A percentile compares a stretch with the other conserved stretches of the same genome.
Evolutionary conservation across 495 filamentous ascomycete species (phyloP).

Genomic region (Filosporella fistucella): DNA sequence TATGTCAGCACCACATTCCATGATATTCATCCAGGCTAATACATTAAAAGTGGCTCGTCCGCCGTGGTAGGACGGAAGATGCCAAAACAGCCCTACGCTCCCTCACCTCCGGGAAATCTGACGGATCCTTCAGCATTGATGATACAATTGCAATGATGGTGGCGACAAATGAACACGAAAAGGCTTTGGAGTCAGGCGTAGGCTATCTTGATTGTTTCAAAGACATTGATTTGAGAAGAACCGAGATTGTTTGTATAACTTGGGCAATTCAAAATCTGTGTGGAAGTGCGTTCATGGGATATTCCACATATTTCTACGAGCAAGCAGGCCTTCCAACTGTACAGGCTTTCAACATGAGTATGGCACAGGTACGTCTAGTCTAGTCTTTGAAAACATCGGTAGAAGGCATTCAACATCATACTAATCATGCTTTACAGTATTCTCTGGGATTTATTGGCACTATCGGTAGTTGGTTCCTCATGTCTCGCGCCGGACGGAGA

Average conservation of each 20-base stretch:
- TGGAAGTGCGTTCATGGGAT: slow-evolving; percentile 49
- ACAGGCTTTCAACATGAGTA: slow-evolving; percentile 42
- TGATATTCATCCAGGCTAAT: slow-evolving; percentile 30
- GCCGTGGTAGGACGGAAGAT: slow-evolving; percentile 58
- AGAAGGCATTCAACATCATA: neutral
- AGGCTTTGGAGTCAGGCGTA: slow-evolving; percentile 50
- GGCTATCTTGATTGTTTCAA: slow-evolving; percentile 52
- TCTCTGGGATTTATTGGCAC: slow-evolving; percentile 28
- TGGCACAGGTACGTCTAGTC: slow-evolving; percentile 18
- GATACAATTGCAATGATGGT: slow-evolving; percentile 55
- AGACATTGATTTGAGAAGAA: slow-evolving; percentile 49
- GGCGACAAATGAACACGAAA: slow-evolving; percentile 58
- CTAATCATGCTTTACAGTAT: too few relatives aligned
- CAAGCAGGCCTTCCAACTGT: slow-evolving; percentile 50
- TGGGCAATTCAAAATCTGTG: slow-evolving; percentile 46
- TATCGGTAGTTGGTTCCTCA: slow-evolving; percentile 32
- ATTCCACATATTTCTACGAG: slow-evolving; percentile 61
- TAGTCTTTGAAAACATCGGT: neutral
- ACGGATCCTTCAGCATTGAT: slow-evolving; percentile 52
- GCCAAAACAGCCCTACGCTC: slow-evolving; percentile 64
- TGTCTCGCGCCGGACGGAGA: slow-evolving; percentile 15
- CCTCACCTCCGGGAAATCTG: slow-evolving; percentile 47
- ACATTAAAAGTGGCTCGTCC: slow-evolving; percentile 60
- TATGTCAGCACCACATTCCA: slow-evolving; percentile 39
- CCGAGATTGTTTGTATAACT: slow-evolving; percentile 48